Conservation (phyloP, 192 early-diverging fungal species). For the Radiomyces spectabilis region DNA sequence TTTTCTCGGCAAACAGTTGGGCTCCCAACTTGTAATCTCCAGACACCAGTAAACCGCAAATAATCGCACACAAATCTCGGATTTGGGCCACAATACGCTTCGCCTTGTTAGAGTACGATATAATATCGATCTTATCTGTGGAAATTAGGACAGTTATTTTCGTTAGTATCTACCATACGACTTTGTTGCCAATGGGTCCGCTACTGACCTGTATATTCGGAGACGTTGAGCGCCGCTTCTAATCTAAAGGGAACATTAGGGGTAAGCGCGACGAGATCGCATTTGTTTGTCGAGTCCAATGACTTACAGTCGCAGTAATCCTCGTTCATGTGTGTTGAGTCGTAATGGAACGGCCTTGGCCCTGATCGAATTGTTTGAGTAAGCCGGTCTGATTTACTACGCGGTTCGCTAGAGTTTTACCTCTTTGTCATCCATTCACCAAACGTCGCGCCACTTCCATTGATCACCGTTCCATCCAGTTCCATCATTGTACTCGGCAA, state of each 20-base stretch:
- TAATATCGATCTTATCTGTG: conserved; percentile 52
- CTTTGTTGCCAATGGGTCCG: too few relatives aligned
- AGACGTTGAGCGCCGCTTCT: conserved; percentile 92
- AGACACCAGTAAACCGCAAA: conserved; percentile 84
- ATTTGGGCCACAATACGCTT: conserved; percentile 93
- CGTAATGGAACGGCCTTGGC: conserved; percentile 92
- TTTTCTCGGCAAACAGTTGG: conserved; percentile 58
- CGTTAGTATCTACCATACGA: too few relatives aligned
- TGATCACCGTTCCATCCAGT: conserved; percentile 30
- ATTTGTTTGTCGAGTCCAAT: not conserved
- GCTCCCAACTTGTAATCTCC: conserved; percentile 75
- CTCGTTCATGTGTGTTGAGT: conserved; percentile 82
- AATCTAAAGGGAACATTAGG: conserved; percentile 28
- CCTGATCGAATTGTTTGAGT: too few relatives aligned
- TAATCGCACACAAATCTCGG: conserved; percentile 89
- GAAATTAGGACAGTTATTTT: too few relatives aligned
- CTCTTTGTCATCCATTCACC: conserved; percentile 70
- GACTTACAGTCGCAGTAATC: conserved; percentile 69
- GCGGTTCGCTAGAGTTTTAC: conserved; percentile 4
- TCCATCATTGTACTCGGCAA: not conserved
- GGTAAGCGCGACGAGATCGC: not conserved
- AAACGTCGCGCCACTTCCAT: conserved; percentile 43
- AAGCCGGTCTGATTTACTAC: too few relatives aligned
- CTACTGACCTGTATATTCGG: conserved; percentile 48
- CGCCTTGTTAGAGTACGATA: conserved; percentile 79